Base-by-base conservation (phyloP, 2,329 filamentous ascomycete genomes). In the Cordyceps militaris region DNA sequence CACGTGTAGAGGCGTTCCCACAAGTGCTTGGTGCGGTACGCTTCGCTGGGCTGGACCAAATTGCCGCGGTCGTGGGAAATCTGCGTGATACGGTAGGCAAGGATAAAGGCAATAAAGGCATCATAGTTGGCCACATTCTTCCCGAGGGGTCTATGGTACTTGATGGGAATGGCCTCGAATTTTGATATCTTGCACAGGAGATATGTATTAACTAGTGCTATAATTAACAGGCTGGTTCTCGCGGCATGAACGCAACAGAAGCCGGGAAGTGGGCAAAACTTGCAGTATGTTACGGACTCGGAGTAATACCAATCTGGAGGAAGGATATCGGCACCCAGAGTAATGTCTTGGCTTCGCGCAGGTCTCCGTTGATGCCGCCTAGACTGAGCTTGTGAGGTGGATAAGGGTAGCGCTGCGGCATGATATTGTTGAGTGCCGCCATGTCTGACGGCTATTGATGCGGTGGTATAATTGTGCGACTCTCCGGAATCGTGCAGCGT, bases 1-100 rank as follows among this genome's bases (percentile, higher is more conserved):
- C 47, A 50, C 6, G 30, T 50, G 47, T 50, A 50, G 16, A 50
- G 30, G 47, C 47, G 47, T 36, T 50, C 47, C 47, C 47, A 50
- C 24, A 50, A 9, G 36, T 50, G 47, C 10, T 34, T 34, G 28
- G 47, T 50, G 16, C 24, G 30, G 5, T 50, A 34, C 4, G 47
- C 47, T 30, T 50, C 47, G 30, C 47, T 50, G 11, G 47, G 47
- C 13, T 36, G 47, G 28, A 16, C n/a, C 30, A 21, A 4, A 36
- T 11, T 36, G 19, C 47, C 30, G 9, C 30, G 47, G 19, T 50
- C 47, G n/a, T 34, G 30, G 13, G 47, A 50, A 14, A 50, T 50
- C 36, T 34, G n/a, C 14, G 47, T 36, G 21, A 50, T 50, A 10
- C 47, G 47, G 30, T 50, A 34, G 47, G 47, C 47, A 9, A 50